phyloP scores from a whole-genome alignment of 495 filamentous ascomycete species.

The Elaphomyces granulatus region DNA sequence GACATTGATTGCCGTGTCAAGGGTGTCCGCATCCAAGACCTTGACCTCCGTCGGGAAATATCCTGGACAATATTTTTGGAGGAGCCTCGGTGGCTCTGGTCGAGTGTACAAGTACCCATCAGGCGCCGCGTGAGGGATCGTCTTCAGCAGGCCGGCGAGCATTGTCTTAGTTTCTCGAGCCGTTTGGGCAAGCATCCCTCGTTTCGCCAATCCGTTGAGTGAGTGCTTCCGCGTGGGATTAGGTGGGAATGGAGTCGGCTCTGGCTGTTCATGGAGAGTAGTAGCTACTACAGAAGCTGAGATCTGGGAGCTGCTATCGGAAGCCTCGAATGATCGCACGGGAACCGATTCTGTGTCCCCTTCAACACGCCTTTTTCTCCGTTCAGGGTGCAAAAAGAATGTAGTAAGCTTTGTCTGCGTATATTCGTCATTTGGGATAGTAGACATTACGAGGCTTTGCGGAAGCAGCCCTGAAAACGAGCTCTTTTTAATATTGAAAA shows the following conservation, averaged over 20 bases:
- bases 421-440: neutral
- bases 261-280: neutral
- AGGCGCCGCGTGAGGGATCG: slow-evolving; percentile 13
- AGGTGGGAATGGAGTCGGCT: neutral
- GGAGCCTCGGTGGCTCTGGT: slow-evolving; percentile 7
- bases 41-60: slow-evolving; percentile 16
- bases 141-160: slow-evolving; percentile 12
- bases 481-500: neutral
- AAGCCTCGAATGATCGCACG: too few species aligned
- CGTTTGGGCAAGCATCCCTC: neutral
- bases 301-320: too few species aligned
- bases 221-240: neutral
- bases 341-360: too few species aligned
- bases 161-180: slow-evolving; percentile 12
- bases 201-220: neutral
- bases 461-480: too few species aligned
- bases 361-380: neutral
- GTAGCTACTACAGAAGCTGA: too few species aligned
- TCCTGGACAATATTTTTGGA: slow-evolving; percentile 9
- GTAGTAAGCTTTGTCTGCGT: neutral
- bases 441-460: neutral
- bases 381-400: neutral
- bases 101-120: slow-evolving; percentile 10
- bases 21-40: slow-evolving; percentile 37
- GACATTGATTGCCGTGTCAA: slow-evolving; percentile 34